Evolutionary conservation across 352 stramenopile genomes (phyloP).

Genomic region (Chrysophaeum taylorii): DNA sequence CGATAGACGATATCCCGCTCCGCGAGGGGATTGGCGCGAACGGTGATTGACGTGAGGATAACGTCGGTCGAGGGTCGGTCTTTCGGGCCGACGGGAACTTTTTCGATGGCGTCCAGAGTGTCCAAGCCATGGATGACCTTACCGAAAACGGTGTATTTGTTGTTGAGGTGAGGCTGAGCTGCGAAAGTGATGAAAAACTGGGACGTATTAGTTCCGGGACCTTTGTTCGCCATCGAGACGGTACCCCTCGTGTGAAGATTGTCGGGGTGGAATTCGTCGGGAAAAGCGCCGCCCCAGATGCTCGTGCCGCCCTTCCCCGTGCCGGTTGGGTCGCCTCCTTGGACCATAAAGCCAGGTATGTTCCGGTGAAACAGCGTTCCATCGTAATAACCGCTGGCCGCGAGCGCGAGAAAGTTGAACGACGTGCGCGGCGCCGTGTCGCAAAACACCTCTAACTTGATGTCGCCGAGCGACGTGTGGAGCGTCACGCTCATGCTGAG

Average conservation of each 20-base stretch:
- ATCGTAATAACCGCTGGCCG: constrained; percentile 13
- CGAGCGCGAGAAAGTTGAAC: constrained; percentile 88
- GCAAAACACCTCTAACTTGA: constrained; percentile 93
- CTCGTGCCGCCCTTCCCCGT: constrained; percentile 64
- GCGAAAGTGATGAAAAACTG: constrained; percentile 98
- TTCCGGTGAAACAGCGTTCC: constrained; percentile 66
- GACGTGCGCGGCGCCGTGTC: constrained; percentile 73
- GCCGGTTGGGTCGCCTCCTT: constrained; percentile 76
- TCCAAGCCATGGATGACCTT: constrained; percentile 90
- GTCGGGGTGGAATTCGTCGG: constrained; percentile 78
- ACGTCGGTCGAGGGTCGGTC: constrained; percentile 74
- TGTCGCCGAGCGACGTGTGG: constrained; percentile 81
- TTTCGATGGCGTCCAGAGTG: constrained; percentile 90
- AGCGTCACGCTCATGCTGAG: constrained; percentile 73
- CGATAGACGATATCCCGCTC: constrained; percentile 7
- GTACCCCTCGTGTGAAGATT: constrained; percentile 68
- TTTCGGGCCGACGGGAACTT: constrained; percentile 75
- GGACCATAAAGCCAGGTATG: constrained; percentile 61
- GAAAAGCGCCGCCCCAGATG: constrained; percentile 38
- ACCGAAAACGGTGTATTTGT: constrained; percentile 93
- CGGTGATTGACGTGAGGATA: constrained; percentile 65
- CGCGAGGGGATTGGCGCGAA: constrained; percentile 81
- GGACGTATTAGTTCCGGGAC: constrained; percentile 72
- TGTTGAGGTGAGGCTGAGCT: constrained; percentile 91
- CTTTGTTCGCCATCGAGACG: constrained; percentile 80